Base-by-base conservation (phyloP, 805 yeast genomes). In the Nakazawaea pomicola region DNA sequence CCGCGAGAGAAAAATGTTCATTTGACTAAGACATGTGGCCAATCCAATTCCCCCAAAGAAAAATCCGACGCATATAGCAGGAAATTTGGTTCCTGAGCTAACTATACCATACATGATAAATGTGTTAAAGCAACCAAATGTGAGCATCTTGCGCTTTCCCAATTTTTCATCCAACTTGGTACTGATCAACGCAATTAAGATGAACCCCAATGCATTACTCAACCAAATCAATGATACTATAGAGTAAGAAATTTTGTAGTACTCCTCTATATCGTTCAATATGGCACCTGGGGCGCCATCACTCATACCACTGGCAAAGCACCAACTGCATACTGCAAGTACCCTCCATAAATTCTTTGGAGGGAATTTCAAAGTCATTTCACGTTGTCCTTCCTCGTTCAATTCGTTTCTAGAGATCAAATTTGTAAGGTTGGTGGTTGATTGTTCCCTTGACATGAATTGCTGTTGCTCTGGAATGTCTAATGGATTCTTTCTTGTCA, bases 221-320 rank as follows among this genome's bases (percentile, higher is more conserved):
- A 78, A 55, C 83, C 83, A 78, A 37, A 78, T 67, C 41, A 73
- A 50, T 2, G 83, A 76, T 2, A 76, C 80, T n/a, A 72, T 49
- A 2, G 79, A 65, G 50, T 78, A 78, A 15, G 60, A 60, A 40
- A 78, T 63, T 27, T 51, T 40, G 51, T 76, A 78, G 51, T 68
- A 64, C 4, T 41, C 52, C 48, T 78, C 83, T 29, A 78, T 72
- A 32, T 61, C 58, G 5, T 80, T 81, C 38, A 78, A 56, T n/a
- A 78, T 55, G 0, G 82, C 79, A 44, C 83, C 84, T 1, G 79
- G 73, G 11, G 78, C 74, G 43, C 78, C 78, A 51, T 78, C 84
- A 20, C 68, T 52, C 48, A 73, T 54, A 1, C 82, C 82, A 9
- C 54, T 47, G 2, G 63, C 48, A 31, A 70, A 55, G 8, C 58